Conservation (phyloP, 1,139 yeast species). For the Geotrichum macrosporum region DNA sequence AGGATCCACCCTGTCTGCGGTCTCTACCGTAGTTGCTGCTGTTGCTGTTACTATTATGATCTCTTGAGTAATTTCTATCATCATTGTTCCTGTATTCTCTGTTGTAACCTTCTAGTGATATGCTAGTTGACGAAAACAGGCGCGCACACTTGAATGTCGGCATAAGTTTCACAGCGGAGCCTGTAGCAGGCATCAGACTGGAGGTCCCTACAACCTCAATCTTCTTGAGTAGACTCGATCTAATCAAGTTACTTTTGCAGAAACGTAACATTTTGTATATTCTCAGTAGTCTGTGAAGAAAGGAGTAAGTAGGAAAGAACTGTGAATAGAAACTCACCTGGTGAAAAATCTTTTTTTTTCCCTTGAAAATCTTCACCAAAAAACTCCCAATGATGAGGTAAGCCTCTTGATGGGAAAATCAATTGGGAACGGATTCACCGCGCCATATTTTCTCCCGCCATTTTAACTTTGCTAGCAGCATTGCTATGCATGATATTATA, state of each 20-base stretch:
- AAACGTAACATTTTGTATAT: conserved; percentile 12
- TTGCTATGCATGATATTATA: no score
- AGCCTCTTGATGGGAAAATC: no score
- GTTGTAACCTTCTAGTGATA: conserved; percentile 4
- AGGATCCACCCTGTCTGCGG: no score
- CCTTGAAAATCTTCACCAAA: background rate
- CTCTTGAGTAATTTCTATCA: background rate
- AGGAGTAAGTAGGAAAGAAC: background rate
- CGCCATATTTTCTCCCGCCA: no score
- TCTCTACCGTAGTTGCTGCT: conserved; percentile 1
- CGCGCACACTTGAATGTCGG: background rate
- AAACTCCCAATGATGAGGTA: no score
- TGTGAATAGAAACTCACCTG: background rate
- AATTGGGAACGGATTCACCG: no score
- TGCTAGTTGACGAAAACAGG: background rate
- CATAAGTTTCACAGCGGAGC: background rate
- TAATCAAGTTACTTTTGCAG: conserved; percentile 6
- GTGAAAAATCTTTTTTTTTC: background rate
- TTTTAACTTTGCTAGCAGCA: no score
- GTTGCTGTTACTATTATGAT: background rate
- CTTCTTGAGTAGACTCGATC: conserved; percentile 2
- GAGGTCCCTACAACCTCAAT: background rate
- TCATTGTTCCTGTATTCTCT: background rate
- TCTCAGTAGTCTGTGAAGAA: background rate
- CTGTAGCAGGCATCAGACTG: conserved; percentile 3